Base-by-base conservation (phyloP, 83 land plant genomes). In the Diphasiastrum complanatum region DNA sequence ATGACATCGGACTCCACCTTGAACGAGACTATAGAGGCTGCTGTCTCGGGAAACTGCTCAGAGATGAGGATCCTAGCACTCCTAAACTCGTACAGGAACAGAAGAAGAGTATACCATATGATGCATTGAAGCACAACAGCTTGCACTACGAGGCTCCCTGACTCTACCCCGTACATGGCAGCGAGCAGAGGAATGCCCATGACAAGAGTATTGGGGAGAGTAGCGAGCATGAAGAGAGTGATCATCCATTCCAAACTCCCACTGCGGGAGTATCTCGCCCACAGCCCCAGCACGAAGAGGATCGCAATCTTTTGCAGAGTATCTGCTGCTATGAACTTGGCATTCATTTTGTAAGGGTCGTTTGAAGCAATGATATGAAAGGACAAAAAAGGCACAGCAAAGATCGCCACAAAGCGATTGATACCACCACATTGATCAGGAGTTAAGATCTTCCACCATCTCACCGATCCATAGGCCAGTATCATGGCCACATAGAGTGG, bases 1-100 rank as follows among this genome's bases (percentile, higher is more conserved):
- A 79, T 47, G 31, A 81, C 75, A 67, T 81, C 80, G 18, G 56
- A 58, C 63, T 81, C 84, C 30, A 70, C 32, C 35, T 51, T 70
- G 59, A 55, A 55, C 14, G 59, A 55, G 34, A 55, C 59, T 11
- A 55, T 55, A 35, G 59, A 55, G 34, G 59, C 59, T 0, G 59
- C 59, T 6, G 59, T 55, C 11, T 55, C 59, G 10, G 59, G 59
- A 35, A 55, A 55, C 31, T 55, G 59, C 12, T 41, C 45, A 14
- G n/a, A 14, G 12, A 41, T 55, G 1, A 55, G 34, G 35, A 55
- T 55, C 34, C 35, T 55, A 11, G 59, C 59, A 30, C 59, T 55
- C 28, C 59, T 31, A 19, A 27, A 55, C 34, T 55, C 59, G 19
- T 55, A 55, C 34, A 55, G 14, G 59, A 55, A 24, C 0, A 55